phyloP scores from a whole-genome alignment of 257 asterid genomes.

The Ajuga chamaepitys region DNA sequence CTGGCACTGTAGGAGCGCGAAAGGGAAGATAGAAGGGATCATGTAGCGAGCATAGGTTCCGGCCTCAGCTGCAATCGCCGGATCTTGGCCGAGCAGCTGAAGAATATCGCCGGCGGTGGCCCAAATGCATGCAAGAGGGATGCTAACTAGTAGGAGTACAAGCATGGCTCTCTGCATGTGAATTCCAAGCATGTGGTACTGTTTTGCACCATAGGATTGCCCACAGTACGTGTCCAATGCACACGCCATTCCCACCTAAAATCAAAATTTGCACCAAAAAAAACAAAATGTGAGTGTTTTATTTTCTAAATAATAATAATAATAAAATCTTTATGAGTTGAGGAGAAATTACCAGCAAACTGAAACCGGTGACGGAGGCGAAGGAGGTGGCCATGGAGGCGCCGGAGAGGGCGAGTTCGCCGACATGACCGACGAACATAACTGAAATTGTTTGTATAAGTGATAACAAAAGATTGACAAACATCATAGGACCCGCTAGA shows the following conservation, averaged over 20 bases:
- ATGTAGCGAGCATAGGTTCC: constrained; percentile 51
- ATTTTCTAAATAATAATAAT: no score
- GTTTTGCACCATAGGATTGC: constrained; percentile 60
- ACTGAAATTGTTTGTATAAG: constrained; percentile 46
- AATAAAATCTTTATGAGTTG: no score
- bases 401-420: constrained; percentile 59
- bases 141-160: constrained; percentile 37
- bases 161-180: constrained; percentile 70
- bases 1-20: constrained; percentile 54
- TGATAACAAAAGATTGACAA: constrained; percentile 40
- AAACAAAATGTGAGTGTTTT: no score
- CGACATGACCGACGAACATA: constrained; percentile 62
- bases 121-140: constrained; percentile 55
- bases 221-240: constrained; percentile 68
- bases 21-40: constrained; percentile 56
- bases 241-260: constrained; percentile 57
- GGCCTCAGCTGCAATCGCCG: constrained; percentile 51
- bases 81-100: constrained; percentile 44
- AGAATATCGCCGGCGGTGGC: constrained; percentile 55
- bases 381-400: constrained; percentile 73
- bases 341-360: constrained; percentile 32
- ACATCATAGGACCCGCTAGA: constrained; percentile 52
- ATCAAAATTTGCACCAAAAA: background rate
- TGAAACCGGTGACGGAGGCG: constrained; percentile 53
- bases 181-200: constrained; percentile 56